A percentile compares a stretch with the other conserved stretches of the same genome.
Evolutionary conservation across 2,329 filamentous ascomycete species (phyloP).

Genomic region (Cordyceps pruinosa): DNA sequence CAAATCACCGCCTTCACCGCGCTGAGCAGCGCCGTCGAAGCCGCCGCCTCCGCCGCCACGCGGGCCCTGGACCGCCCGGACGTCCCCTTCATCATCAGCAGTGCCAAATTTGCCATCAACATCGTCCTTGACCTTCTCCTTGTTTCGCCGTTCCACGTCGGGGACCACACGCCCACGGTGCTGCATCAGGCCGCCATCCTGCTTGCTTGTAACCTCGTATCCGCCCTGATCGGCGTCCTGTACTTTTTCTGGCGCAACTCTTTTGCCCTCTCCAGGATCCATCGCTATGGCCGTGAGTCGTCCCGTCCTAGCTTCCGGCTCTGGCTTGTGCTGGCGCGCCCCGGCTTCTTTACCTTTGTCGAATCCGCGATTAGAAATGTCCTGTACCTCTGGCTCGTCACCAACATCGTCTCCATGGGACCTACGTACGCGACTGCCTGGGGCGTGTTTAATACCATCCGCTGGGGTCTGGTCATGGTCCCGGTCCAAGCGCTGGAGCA

Average conservation of each 20-base stretch:
- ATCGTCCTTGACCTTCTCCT: constrained; percentile 61
- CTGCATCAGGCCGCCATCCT: constrained; percentile 59
- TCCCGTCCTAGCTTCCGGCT: constrained; percentile 34
- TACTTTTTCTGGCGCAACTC: constrained; percentile 45
- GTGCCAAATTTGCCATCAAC: constrained; percentile 56
- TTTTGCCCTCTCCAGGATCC: background rate
- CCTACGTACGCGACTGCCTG: constrained; percentile 62
- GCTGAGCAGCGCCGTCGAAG: constrained; percentile 55
- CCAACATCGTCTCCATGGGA: constrained; percentile 56
- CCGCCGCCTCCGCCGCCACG: constrained; percentile 53
- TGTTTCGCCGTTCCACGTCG: constrained; percentile 59
- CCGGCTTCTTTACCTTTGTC: constrained; percentile 51
- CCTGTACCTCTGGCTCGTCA: constrained; percentile 64
- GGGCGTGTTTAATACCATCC: constrained; percentile 67
- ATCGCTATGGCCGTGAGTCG: background rate
- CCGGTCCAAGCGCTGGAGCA: constrained; percentile 61
- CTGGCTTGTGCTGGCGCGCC: constrained; percentile 45
- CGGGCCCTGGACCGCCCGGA: constrained; percentile 63
- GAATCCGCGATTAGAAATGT: constrained; percentile 63
- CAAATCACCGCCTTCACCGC: constrained; percentile 57
- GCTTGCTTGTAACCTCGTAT: constrained; percentile 51
- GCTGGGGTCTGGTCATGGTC: constrained; percentile 70
- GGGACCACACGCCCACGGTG: constrained; percentile 45
- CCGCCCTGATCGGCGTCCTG: constrained; percentile 46
- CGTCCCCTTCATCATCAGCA: constrained; percentile 60